Percentiles rank a stretch among this genome's conserved stretches.
Evolutionary conservation across 2,329 filamentous ascomycete species (phyloP).

Genomic region (Stylonectria norvegica): DNA sequence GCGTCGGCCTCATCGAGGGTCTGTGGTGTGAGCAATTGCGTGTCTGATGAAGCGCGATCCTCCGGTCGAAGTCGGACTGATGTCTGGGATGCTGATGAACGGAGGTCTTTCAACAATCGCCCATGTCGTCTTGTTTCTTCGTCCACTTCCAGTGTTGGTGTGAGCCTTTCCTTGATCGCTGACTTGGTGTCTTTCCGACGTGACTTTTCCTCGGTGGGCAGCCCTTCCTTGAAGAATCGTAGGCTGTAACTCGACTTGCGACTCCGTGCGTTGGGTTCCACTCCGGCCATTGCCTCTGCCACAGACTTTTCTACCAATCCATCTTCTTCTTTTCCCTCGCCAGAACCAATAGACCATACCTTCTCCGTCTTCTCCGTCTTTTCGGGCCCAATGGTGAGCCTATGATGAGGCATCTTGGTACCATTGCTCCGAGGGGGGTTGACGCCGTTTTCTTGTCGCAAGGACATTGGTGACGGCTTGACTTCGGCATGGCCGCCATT

Average conservation of each 20-base stretch:
- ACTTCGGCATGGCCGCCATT: slow-evolving; percentile 17
- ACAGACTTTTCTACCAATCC: slow-evolving; percentile 65
- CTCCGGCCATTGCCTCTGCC: slow-evolving; percentile 56
- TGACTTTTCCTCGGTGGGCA: slow-evolving; percentile 55
- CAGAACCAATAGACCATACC: slow-evolving; percentile 61
- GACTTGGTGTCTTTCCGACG: slow-evolving; percentile 49
- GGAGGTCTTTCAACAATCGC: background rate
- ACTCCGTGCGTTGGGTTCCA: slow-evolving; percentile 62
- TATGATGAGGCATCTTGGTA: slow-evolving; percentile 43
- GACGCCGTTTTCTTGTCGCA: slow-evolving; percentile 16
- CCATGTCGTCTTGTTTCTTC: slow-evolving; percentile 5
- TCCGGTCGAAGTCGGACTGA: slow-evolving; percentile 12
- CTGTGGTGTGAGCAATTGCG: background rate
- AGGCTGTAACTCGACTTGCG: slow-evolving; percentile 66
- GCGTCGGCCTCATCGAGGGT: slow-evolving; percentile 16
- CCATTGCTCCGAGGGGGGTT: slow-evolving; percentile 17
- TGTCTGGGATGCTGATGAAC: slow-evolving; percentile 7
- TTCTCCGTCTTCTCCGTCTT: slow-evolving; percentile 63
- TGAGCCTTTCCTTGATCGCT: slow-evolving; percentile 39
- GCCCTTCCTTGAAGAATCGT: slow-evolving; percentile 63
- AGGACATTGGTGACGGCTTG: slow-evolving; percentile 5
- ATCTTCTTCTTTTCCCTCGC: slow-evolving; percentile 46
- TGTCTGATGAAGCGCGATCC: slow-evolving; percentile 10
- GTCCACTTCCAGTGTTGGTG: slow-evolving; percentile 35
- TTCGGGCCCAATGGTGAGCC: slow-evolving; percentile 46